phyloP scores from a whole-genome alignment of 2,329 filamentous ascomycete species.

The Stachybotrys chartarum region DNA sequence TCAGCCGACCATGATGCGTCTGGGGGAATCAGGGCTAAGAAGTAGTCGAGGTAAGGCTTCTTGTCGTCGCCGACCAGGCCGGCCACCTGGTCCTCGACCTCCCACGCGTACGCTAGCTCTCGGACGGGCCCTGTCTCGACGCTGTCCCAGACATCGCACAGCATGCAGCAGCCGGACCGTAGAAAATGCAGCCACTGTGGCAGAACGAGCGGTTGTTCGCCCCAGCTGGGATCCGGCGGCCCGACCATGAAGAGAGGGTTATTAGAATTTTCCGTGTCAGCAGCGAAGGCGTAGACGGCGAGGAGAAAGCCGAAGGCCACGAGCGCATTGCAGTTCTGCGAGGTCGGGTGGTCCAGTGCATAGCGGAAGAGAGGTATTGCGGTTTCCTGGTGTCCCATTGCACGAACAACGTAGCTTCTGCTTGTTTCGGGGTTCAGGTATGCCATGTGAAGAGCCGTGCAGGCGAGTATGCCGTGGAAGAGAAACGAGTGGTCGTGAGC shows the following conservation, averaged over 20 bases:
- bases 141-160: conserved; percentile 2
- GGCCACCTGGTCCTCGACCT: background rate
- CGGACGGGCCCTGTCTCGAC: conserved; percentile 3
- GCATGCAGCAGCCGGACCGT: conserved; percentile 3
- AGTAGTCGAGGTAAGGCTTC: background rate
- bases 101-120: conserved; percentile 1
- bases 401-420: background rate
- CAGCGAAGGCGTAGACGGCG: conserved; percentile 3
- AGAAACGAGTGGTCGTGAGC: conserved; percentile 3
- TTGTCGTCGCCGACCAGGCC: background rate
- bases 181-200: conserved; percentile 7
- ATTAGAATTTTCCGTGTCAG: background rate
- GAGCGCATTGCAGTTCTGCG: conserved; percentile 4
- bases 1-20: background rate
- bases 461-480: conserved; percentile 3
- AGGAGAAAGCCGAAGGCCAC: conserved; percentile 4
- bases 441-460: conserved; percentile 6
- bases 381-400: conserved; percentile 2
- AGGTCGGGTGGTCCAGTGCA: background rate
- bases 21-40: background rate
- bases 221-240: background rate
- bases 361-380: conserved; percentile 4
- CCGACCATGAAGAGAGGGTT: background rate
- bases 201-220: background rate
- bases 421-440: background rate